Percentiles rank a stretch among this genome's conserved stretches.
phyloP scores from a whole-genome alignment of 1,139 yeast species.

The Tardiomyces digboiensis region DNA sequence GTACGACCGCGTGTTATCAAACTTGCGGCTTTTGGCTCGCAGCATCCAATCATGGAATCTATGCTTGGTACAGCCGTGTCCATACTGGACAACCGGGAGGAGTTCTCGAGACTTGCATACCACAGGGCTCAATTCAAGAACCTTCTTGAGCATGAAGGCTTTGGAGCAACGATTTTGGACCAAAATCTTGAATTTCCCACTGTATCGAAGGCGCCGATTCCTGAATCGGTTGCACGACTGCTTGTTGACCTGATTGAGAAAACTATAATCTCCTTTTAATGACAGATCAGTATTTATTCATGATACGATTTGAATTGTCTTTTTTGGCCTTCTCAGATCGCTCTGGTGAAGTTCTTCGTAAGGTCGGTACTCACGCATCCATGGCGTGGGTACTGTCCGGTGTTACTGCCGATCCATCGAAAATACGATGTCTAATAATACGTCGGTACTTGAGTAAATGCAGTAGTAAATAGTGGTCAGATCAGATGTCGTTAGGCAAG shows the following conservation, averaged over 20 bases:
- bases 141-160: slow-evolving; percentile 4
- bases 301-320: too few species aligned
- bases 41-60: slow-evolving; percentile 11
- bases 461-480: too few species aligned
- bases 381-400: too few species aligned
- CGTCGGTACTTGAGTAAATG: too few species aligned
- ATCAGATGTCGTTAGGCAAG: too few species aligned
- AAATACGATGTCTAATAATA: too few species aligned
- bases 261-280: neutral
- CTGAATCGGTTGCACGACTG: neutral
- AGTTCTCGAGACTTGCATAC: slow-evolving; percentile 9
- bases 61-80: slow-evolving; percentile 13
- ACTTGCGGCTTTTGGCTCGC: slow-evolving; percentile 14
- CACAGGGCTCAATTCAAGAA: slow-evolving; percentile 10
- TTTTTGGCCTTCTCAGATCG: too few species aligned
- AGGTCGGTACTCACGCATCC: too few species aligned
- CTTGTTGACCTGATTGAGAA: neutral
- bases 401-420: too few species aligned
- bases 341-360: too few species aligned
- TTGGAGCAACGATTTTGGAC: neutral
- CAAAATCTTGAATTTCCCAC: neutral
- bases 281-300: neutral
- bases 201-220: neutral
- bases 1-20: slow-evolving; percentile 13
- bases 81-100: slow-evolving; percentile 11